Evolutionary conservation across 1,284 basidiomycete species (phyloP).

Genomic region (Apiotrichum domesticum): DNA sequence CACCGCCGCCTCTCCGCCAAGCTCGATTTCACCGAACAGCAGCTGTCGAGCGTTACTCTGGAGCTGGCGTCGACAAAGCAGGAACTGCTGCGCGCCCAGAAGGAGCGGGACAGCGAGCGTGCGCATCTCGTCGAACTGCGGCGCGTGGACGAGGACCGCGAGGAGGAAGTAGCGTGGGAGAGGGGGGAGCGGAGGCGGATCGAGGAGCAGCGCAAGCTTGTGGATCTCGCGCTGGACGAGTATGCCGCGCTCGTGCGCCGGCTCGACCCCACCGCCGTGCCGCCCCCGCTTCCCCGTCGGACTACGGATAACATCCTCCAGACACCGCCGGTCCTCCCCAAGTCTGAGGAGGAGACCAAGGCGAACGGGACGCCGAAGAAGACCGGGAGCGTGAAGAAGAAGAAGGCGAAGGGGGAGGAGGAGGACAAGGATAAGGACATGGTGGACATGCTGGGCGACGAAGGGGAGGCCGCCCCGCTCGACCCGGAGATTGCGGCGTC

Average conservation of each 20-base stretch:
- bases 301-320: slow-evolving; percentile 19
- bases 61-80: slow-evolving; percentile 49
- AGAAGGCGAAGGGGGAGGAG: slow-evolving; percentile 2
- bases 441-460: background rate
- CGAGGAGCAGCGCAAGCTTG: slow-evolving; percentile 44
- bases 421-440: slow-evolving; percentile 2
- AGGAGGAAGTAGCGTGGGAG: slow-evolving; percentile 51
- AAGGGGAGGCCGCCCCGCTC: background rate
- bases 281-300: slow-evolving; percentile 24
- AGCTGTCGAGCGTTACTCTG: slow-evolving; percentile 29
- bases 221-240: slow-evolving; percentile 42
- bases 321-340: slow-evolving; percentile 9
- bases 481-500: slow-evolving; percentile 8
- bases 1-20: slow-evolving; percentile 45
- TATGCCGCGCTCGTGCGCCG: slow-evolving; percentile 36
- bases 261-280: slow-evolving; percentile 37
- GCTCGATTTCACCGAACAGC: slow-evolving; percentile 40
- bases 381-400: slow-evolving; percentile 1
- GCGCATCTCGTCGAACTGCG: slow-evolving; percentile 31
- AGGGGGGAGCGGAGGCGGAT: slow-evolving; percentile 32
- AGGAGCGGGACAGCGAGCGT: slow-evolving; percentile 52
- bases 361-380: background rate
- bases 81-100: slow-evolving; percentile 56
- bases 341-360: slow-evolving; percentile 15
- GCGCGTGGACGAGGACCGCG: slow-evolving; percentile 56